Evolutionary conservation across 108 stramenopile species (phyloP).

Genomic region (Pseudonitzschia delicatissima): DNA sequence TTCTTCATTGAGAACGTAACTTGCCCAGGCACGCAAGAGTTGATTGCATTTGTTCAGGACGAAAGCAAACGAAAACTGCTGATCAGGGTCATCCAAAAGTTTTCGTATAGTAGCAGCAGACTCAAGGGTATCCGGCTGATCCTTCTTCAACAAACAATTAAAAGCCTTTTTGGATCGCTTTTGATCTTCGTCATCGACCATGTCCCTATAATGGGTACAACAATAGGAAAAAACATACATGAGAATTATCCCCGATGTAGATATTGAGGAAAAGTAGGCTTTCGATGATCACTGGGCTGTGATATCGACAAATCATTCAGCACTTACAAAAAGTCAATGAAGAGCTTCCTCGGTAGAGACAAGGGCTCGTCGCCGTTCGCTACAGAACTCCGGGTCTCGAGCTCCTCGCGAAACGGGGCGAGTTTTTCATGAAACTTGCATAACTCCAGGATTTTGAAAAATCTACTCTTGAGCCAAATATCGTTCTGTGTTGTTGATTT

Average conservation of each 20-base stretch:
- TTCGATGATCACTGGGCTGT: background rate
- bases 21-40: background rate
- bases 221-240: background rate
- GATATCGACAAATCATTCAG: background rate
- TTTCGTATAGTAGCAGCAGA: background rate
- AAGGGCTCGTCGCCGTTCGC: background rate
- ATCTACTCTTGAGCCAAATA: background rate
- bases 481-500: constrained; percentile 1
- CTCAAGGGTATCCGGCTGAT: background rate
- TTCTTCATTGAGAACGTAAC: constrained; percentile 4
- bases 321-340: constrained; percentile 14
- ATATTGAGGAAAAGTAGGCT: too few relatives aligned
- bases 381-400: background rate
- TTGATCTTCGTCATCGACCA: background rate
- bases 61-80: background rate
- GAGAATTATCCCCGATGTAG: background rate
- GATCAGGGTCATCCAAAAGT: constrained; percentile 2
- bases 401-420: constrained; percentile 6
- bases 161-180: constrained; percentile 1
- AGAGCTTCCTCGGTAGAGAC: background rate
- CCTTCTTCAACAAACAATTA: constrained; percentile 5
- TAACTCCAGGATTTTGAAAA: background rate
- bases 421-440: constrained; percentile 6
- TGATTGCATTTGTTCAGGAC: constrained; percentile 5
- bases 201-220: background rate